phyloP scores from a whole-genome alignment of 371 early-diverging fungal genomes.

The Rhizopus arrhizus region DNA sequence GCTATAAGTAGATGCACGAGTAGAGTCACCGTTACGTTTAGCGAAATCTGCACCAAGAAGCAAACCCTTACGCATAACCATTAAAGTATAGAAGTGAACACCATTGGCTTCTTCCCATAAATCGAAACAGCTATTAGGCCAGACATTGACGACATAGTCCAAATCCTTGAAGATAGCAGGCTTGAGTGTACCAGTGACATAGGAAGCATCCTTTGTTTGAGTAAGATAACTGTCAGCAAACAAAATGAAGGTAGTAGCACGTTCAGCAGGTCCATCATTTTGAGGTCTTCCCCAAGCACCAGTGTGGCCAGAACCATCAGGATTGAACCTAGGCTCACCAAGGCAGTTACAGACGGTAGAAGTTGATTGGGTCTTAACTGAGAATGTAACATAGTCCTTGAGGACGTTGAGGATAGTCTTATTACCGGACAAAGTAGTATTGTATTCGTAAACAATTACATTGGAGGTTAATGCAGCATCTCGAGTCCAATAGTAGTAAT shows the following conservation, averaged over 20 bases:
- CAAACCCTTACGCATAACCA: conserved; percentile 65
- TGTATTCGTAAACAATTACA: conserved; percentile 38
- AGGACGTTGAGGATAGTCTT: conserved; percentile 20
- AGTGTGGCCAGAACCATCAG: conserved; percentile 58
- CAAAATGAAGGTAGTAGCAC: conserved; percentile 57
- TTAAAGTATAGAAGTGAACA: conserved; percentile 70
- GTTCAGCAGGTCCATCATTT: conserved; percentile 83
- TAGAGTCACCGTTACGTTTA: conserved; percentile 16
- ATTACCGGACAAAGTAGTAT: conserved; percentile 24
- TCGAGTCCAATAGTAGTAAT: conserved; percentile 80
- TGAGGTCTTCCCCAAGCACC: conserved; percentile 76
- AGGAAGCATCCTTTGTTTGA: conserved; percentile 27
- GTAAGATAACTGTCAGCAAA: conserved; percentile 46
- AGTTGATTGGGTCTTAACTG: conserved; percentile 35
- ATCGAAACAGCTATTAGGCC: conserved; percentile 52
- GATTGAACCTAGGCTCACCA: conserved; percentile 82
- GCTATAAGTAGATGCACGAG: conserved; percentile 26
- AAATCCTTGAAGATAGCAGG: conserved; percentile 53
- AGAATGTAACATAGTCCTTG: conserved; percentile 40
- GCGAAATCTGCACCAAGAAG: conserved; percentile 64
- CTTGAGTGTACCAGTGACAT: conserved; percentile 29
- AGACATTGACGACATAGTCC: conserved; percentile 60
- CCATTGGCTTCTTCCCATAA: conserved; percentile 64
- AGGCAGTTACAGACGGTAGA: conserved; percentile 50
- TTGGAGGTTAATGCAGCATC: conserved; percentile 70